These are phyloP conservation scores for Meyerozyma smithsonii DNA, from an alignment of 1,139 yeast genomes.

Conservation along the genomic window DNA sequence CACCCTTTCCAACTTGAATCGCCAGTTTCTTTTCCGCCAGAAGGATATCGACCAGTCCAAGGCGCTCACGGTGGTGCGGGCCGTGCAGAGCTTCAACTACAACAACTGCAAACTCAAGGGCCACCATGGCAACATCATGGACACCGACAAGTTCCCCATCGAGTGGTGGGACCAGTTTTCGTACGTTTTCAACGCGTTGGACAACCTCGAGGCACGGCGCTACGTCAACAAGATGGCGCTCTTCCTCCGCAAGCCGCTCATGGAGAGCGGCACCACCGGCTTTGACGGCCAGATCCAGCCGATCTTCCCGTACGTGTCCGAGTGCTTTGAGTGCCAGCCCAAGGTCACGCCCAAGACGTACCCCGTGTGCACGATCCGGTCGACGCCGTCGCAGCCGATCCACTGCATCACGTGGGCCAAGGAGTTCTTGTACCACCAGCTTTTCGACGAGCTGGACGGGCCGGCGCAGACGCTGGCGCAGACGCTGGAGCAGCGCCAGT, in stretches of 20 bases:
- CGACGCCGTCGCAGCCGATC: conserved; percentile 94
- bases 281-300: conserved; percentile 92
- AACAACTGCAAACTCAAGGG: conserved; percentile 64
- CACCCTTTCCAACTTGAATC: conserved; percentile 83
- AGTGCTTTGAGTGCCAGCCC: conserved; percentile 89
- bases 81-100: conserved; percentile 76
- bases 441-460: conserved; percentile 59
- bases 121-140: conserved; percentile 87
- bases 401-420: conserved; percentile 99
- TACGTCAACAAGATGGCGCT: conserved; percentile 83
- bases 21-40: conserved; percentile 86
- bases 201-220: conserved; percentile 86
- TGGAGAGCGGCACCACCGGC: conserved; percentile 96
- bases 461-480: too few species aligned
- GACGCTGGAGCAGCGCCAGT: conserved; percentile 20
- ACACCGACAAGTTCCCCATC: conserved; percentile 63
- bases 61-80: conserved; percentile 52
- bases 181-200: conserved; percentile 85
- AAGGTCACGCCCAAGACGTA: conserved; percentile 86
- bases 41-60: conserved; percentile 15
- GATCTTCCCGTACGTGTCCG: conserved; percentile 74
- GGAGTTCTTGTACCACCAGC: conserved; percentile 75
- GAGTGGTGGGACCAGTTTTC: conserved; percentile 80
- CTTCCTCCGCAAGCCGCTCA: conserved; percentile 66
- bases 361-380: conserved; percentile 95